phyloP scores from a whole-genome alignment of 192 early-diverging fungal species.

The Coemansia reversa region DNA sequence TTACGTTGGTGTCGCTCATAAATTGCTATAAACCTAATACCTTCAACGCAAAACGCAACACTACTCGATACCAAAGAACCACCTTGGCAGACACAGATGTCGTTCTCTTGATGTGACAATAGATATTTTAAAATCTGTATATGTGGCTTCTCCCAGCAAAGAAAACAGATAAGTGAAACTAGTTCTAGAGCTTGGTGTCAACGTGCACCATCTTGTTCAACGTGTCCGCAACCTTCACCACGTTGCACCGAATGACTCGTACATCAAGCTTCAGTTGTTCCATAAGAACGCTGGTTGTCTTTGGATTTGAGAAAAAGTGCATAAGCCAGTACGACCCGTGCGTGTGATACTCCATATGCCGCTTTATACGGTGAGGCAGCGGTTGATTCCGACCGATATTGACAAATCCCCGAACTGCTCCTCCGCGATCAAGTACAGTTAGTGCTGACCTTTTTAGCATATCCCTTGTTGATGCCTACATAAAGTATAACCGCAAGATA shows the following conservation, averaged over 20 bases:
- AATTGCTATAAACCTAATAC: too few relatives aligned
- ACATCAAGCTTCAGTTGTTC: slow-evolving; percentile 66
- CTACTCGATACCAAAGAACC: too few relatives aligned
- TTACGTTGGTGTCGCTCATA: too few relatives aligned
- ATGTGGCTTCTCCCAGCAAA: too few relatives aligned
- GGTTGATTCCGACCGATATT: slow-evolving; percentile 63
- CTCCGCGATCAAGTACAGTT: slow-evolving; percentile 77
- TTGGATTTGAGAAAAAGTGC: slow-evolving; percentile 76
- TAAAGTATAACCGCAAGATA: neutral
- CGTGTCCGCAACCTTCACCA: slow-evolving; percentile 68
- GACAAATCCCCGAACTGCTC: slow-evolving; percentile 83
- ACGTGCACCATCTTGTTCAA: slow-evolving; percentile 59
- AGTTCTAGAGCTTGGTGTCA: slow-evolving; percentile 43
- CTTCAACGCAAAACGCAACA: too few relatives aligned
- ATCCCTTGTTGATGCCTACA: slow-evolving; percentile 64
- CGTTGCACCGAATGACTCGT: slow-evolving; percentile 71
- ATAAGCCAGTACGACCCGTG: slow-evolving; percentile 73
- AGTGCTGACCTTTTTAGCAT: slow-evolving; percentile 74
- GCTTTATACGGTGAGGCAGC: slow-evolving; percentile 84
- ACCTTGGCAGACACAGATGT: too few relatives aligned
- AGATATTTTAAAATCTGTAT: too few relatives aligned
- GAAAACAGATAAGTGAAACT: neutral
- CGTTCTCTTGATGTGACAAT: too few relatives aligned
- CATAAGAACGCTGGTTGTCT: slow-evolving; percentile 59
- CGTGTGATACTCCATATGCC: slow-evolving; percentile 79